These are phyloP conservation scores for Penicillium sp. DNA, from an alignment of 2,329 filamentous ascomycete genomes.

Conservation along the genomic window DNA sequence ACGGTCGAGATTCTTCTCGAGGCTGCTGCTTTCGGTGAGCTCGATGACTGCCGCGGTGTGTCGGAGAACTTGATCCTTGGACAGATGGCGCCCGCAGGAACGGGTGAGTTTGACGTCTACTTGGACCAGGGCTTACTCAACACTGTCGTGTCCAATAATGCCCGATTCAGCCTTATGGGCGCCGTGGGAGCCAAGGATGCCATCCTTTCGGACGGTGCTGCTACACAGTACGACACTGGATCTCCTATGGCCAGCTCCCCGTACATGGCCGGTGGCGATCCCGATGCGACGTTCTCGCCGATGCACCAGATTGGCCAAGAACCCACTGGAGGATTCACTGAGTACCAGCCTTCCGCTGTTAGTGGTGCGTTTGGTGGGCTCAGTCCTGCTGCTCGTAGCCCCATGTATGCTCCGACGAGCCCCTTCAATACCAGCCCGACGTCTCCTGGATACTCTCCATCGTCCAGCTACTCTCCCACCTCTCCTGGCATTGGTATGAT, in stretches of 20 bases:
- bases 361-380: constrained; percentile 58
- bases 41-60: constrained; percentile 96
- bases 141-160: constrained; percentile 90
- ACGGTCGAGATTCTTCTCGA: constrained; percentile 97
- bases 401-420: constrained; percentile 63
- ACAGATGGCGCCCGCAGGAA: constrained; percentile 94
- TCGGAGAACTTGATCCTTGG: constrained; percentile 99
- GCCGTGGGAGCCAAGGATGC: constrained; percentile 72
- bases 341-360: constrained; percentile 60
- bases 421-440: constrained; percentile 71
- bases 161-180: constrained; percentile 75
- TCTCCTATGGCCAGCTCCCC: constrained; percentile 61
- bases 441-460: constrained; percentile 64
- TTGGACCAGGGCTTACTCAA: constrained; percentile 94
- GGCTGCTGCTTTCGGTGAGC: constrained; percentile 86
- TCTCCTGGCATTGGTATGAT: constrained; percentile 63
- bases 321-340: constrained; percentile 54
- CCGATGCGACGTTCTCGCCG: constrained; percentile 64
- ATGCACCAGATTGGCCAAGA: constrained; percentile 67
- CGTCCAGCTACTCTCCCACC: constrained; percentile 66
- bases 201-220: constrained; percentile 70
- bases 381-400: constrained; percentile 67
- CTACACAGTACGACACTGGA: constrained; percentile 83
- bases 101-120: constrained; percentile 89
- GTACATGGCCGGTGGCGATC: constrained; percentile 60